phyloP scores from a whole-genome alignment of 148 eudicot genomes.

The Linanthus parryae region DNA sequence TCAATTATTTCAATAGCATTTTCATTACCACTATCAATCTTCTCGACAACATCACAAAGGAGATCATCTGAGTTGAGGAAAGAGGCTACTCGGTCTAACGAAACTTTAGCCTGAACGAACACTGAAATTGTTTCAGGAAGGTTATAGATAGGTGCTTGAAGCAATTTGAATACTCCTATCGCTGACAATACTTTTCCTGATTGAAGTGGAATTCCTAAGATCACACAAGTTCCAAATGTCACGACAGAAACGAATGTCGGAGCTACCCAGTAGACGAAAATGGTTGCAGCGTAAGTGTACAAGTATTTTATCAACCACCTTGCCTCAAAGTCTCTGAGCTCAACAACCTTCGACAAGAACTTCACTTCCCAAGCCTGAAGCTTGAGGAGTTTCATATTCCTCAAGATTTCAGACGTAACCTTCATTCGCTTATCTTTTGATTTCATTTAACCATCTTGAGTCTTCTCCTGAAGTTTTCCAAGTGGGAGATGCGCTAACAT shows the following conservation, averaged over 20 bases:
- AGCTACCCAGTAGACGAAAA: constrained; percentile 42
- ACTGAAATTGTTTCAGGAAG: constrained; percentile 40
- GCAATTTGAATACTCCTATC: constrained; percentile 33
- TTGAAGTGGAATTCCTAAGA: constrained; percentile 44
- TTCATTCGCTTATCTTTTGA: too few species aligned
- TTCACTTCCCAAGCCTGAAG: too few species aligned
- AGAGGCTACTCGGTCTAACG: constrained; percentile 43
- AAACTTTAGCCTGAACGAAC: constrained; percentile 50
- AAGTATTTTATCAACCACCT: too few species aligned
- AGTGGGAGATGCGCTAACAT: too few species aligned
- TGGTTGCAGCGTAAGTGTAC: too few species aligned
- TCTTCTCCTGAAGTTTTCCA: too few species aligned
- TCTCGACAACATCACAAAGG: constrained; percentile 27
- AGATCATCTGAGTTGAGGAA: constrained; percentile 40
- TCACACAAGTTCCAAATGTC: constrained; percentile 36
- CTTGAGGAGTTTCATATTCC: too few species aligned
- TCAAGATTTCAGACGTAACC: too few species aligned
- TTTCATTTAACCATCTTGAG: too few species aligned
- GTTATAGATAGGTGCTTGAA: constrained; percentile 31
- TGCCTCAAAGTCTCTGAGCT: too few species aligned
- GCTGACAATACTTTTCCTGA: constrained; percentile 45
- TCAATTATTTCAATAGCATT: constrained; percentile 30
- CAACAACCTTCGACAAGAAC: too few species aligned
- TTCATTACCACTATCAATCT: constrained; percentile 23
- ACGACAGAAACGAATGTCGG: constrained; percentile 39